Percentiles rank a stretch among this genome's conserved stretches.
Evolutionary conservation across 1,284 basidiomycete genomes (phyloP).

Genomic region (Heterobasidion occidentale): DNA sequence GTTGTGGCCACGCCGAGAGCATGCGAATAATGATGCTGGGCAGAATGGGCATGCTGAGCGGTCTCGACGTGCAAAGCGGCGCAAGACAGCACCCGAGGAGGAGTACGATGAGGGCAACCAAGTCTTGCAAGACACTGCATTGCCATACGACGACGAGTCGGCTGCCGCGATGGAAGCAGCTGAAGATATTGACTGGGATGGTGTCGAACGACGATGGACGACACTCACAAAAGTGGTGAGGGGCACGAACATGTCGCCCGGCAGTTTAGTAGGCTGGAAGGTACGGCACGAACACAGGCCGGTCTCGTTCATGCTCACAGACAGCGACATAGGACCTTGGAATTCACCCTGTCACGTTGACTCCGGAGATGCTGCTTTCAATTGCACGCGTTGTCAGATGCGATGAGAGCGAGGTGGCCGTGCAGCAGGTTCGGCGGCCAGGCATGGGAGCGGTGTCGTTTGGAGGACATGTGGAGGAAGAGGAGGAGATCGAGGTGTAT

Average conservation of each 20-base stretch:
- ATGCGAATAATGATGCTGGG: constrained; percentile 1
- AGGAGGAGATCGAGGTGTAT: constrained; percentile 14
- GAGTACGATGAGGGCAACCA: constrained; percentile 5
- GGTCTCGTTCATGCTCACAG: background rate
- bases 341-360: constrained; percentile 43
- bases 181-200: constrained; percentile 26
- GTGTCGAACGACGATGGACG: constrained; percentile 35
- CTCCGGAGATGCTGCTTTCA: constrained; percentile 42
- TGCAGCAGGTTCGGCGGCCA: constrained; percentile 22
- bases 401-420: constrained; percentile 15
- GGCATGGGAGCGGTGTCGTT: constrained; percentile 15
- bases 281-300: constrained; percentile 20
- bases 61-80: constrained; percentile 3
- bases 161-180: background rate
- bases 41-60: background rate
- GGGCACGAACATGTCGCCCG: constrained; percentile 24
- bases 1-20: constrained; percentile 11
- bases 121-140: constrained; percentile 8
- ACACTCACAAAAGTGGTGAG: constrained; percentile 22
- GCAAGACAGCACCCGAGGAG: constrained; percentile 20
- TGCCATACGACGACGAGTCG: constrained; percentile 15
- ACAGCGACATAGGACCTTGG: constrained; percentile 32
- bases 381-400: constrained; percentile 28
- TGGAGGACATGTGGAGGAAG: constrained; percentile 13
- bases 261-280: constrained; percentile 43